phyloP scores from a whole-genome alignment of 2,329 filamentous ascomycete species.

The Nannizzia gypsea region DNA sequence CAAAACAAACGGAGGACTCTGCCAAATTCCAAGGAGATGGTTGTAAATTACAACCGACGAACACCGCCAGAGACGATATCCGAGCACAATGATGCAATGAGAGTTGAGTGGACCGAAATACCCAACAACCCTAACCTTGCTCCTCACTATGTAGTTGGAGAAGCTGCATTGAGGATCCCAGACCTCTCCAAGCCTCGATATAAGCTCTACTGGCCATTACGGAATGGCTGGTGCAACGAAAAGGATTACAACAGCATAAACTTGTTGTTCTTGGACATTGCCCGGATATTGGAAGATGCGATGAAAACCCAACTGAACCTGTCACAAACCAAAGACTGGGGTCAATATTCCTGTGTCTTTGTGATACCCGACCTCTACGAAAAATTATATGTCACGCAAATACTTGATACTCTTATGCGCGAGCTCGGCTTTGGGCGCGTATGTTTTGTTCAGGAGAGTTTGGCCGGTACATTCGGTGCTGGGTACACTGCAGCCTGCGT shows the following conservation, averaged over 20 bases:
- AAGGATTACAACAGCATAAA: slow-evolving; percentile 71
- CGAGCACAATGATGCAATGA: slow-evolving; percentile 86
- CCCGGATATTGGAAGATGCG: slow-evolving; percentile 73
- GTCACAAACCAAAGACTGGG: slow-evolving; percentile 65
- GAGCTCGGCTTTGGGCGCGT: slow-evolving; percentile 84
- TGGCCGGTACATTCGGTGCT: slow-evolving; percentile 88
- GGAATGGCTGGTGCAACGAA: slow-evolving; percentile 79
- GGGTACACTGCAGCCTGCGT: slow-evolving; percentile 91
- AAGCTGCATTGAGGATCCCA: slow-evolving; percentile 71
- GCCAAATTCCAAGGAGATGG: slow-evolving; percentile 94
- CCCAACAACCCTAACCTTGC: slow-evolving; percentile 47
- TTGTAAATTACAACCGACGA: slow-evolving; percentile 84
- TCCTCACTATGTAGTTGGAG: slow-evolving; percentile 69
- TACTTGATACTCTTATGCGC: slow-evolving; percentile 72
- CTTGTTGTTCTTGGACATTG: slow-evolving; percentile 74
- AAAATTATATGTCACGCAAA: slow-evolving; percentile 75
- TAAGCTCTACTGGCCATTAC: slow-evolving; percentile 85
- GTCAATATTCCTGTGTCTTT: slow-evolving; percentile 90
- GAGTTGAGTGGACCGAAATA: slow-evolving; percentile 91
- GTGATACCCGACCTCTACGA: slow-evolving; percentile 96
- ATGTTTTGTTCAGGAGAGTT: slow-evolving; percentile 90
- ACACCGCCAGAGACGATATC: slow-evolving; percentile 76
- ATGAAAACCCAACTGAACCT: slow-evolving; percentile 76
- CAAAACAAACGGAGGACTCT: slow-evolving; percentile 87
- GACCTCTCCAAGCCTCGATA: slow-evolving; percentile 83